Evolutionary conservation across 768 basidiomycete genomes (phyloP).

Genomic region (Dioszegia aurantiaca): DNA sequence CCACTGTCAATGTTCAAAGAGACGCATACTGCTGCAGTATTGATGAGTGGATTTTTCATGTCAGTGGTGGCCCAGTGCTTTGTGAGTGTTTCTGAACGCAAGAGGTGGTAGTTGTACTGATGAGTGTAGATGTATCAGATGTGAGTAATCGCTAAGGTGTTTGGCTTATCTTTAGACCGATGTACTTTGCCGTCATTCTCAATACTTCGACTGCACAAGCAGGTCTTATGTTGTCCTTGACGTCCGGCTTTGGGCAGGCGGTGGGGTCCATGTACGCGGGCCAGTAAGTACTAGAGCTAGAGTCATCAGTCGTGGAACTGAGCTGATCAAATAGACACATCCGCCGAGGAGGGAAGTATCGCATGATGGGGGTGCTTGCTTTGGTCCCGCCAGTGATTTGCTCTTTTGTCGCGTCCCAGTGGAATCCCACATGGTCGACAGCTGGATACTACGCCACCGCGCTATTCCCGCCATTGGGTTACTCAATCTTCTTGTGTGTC

Average conservation of each 20-base stretch:
- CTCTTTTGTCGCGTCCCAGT: slow-evolving; percentile 34
- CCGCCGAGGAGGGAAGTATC: slow-evolving; percentile 39
- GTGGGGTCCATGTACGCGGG: slow-evolving; percentile 47
- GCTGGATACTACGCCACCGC: slow-evolving; percentile 41
- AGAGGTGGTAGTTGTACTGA: slow-evolving; percentile 2
- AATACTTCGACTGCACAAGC: slow-evolving; percentile 46
- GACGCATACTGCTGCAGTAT: slow-evolving; percentile 36
- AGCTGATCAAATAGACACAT: slow-evolving; percentile 36
- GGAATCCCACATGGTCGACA: slow-evolving; percentile 37
- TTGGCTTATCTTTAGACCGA: slow-evolving; percentile 32
- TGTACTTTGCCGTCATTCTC: slow-evolving; percentile 50
- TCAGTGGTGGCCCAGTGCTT: slow-evolving; percentile 43
- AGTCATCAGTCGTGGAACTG: not conserved
- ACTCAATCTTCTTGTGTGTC: slow-evolving; percentile 47
- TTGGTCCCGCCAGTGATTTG: slow-evolving; percentile 37
- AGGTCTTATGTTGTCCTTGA: slow-evolving; percentile 43
- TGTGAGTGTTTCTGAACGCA: slow-evolving; percentile 29
- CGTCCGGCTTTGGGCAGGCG: slow-evolving; percentile 45
- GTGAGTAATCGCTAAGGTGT: slow-evolving; percentile 18
- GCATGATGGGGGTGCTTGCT: slow-evolving; percentile 31
- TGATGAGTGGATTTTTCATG: slow-evolving; percentile 45
- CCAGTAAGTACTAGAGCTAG: slow-evolving; percentile 44
- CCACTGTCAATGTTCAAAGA: slow-evolving; percentile 41
- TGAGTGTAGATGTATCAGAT: slow-evolving; percentile 35
- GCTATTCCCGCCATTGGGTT: slow-evolving; percentile 45